Conservation (phyloP, 768 basidiomycete species). For the Xerocomus spinulosus region DNA sequence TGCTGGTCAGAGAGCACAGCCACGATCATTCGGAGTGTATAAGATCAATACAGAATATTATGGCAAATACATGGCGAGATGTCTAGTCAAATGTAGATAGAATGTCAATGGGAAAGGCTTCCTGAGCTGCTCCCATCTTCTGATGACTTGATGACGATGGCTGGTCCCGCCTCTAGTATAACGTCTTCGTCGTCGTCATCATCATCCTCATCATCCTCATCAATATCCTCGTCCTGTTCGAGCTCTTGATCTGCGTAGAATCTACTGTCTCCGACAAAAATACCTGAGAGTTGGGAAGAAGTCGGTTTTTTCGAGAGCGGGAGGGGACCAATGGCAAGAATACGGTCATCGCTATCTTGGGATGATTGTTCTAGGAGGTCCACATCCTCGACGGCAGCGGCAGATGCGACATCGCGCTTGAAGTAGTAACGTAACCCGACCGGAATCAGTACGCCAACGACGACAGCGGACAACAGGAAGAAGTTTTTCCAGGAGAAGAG, state of each 20-base stretch:
- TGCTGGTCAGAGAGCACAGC: slow-evolving; percentile 4
- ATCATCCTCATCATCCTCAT: slow-evolving; percentile 43
- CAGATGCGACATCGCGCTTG: slow-evolving; percentile 50
- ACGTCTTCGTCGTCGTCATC: slow-evolving; percentile 60
- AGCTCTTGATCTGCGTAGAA: slow-evolving; percentile 40
- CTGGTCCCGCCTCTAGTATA: slow-evolving; percentile 71
- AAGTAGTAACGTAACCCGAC: slow-evolving; percentile 86
- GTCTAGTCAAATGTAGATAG: slow-evolving; percentile 10
- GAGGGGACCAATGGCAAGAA: slow-evolving; percentile 56
- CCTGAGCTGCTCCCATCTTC: slow-evolving; percentile 23
- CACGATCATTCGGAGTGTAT: slow-evolving; percentile 1
- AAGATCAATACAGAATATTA: slow-evolving; percentile 11
- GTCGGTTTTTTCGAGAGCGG: slow-evolving; percentile 40
- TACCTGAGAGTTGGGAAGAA: slow-evolving; percentile 23
- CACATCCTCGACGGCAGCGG: slow-evolving; percentile 34
- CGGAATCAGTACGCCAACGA: slow-evolving; percentile 89
- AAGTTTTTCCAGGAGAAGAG: slow-evolving; percentile 91
- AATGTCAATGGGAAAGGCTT: slow-evolving; percentile 17
- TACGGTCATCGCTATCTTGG: slow-evolving; percentile 39
- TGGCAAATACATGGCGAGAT: slow-evolving; percentile 16
- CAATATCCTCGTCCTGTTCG: slow-evolving; percentile 57
- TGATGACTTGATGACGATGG: slow-evolving; percentile 41
- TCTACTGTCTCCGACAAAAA: slow-evolving; percentile 35
- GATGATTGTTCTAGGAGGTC: slow-evolving; percentile 32
- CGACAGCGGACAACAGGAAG: slow-evolving; percentile 76